Base-by-base conservation (phyloP, 2,329 filamentous ascomycete genomes). In the Coniochaeta ligniaria region DNA sequence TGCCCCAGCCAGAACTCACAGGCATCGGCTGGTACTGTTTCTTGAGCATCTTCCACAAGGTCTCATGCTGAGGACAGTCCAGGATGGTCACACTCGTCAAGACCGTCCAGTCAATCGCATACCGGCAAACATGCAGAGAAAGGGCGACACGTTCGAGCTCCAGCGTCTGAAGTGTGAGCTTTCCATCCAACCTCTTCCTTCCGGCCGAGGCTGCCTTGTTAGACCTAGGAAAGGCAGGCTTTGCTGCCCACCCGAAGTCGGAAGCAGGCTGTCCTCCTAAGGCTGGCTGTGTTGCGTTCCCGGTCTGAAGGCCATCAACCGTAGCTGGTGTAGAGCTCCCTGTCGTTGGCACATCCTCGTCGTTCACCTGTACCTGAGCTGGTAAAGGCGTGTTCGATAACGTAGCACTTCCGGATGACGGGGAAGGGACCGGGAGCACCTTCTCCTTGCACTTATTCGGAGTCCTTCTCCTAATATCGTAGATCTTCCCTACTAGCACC, bases 141-240 rank as follows among this genome's bases (percentile, higher is more conserved):
- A 95, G 74, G 0, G 84, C 82, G 2, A 94, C 83, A 26, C 89
- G 83, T 72, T 95, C 90, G 2, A 95, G 78, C 72, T 92, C 90
- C 11, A 95, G 76, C 1, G 80, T 85, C 61, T 90, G 85, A n/a
- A 95, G 75, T 63, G 79, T 83, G 17, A 95, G 75, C 66, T 84
- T 85, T 36, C 80, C 81, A 35, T 83, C 79, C 1, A 84, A 72
- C 22, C 76, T 72, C 47, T 77, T 76, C 28, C 58, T 61, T 31
- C 60, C 38, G 8, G 35, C 47, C 1, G 52, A 6, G 24, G 22
- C 47, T 17, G 61, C n/a, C 35, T 61, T 64, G 54, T 12, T 58
- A 14, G 63, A 36, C 60, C 59, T 47, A 5, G 20, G 24, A 2
- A 17, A 12, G 20, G 9, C 20, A 14, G 17, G 20, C n/a, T 43